Conservation (phyloP, 2,329 filamentous ascomycete genomes). For the Ophidiomyces ophidiicola region DNA sequence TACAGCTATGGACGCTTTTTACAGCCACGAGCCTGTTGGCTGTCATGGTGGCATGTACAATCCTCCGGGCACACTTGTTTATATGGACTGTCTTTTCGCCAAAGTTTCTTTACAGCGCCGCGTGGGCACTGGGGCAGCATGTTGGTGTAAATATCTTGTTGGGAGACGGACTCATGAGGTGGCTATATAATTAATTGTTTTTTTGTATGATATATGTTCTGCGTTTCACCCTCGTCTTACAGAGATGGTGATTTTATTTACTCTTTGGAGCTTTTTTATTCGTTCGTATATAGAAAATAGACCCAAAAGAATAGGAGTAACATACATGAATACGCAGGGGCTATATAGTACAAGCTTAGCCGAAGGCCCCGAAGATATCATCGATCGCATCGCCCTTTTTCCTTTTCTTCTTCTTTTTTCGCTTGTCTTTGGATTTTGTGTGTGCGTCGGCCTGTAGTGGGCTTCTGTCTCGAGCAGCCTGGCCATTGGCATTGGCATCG, state of each 20-base stretch:
- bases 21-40: conserved; percentile 51
- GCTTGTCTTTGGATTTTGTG: conserved; percentile 29
- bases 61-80: conserved; percentile 77
- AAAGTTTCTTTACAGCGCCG: conserved; percentile 86
- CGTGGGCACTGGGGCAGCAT: conserved; percentile 78
- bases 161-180: conserved; percentile 47
- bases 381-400: conserved; percentile 57
- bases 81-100: conserved; percentile 99
- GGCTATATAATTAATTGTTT: conserved; percentile 13
- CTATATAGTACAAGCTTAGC: conserved; percentile 1
- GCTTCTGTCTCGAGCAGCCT: neutral
- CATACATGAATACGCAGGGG: neutral
- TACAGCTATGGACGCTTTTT: conserved; percentile 59
- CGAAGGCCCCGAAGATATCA: conserved; percentile 46
- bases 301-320: too few species aligned
- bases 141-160: conserved; percentile 55
- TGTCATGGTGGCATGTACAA: conserved; percentile 81
- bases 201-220: neutral
- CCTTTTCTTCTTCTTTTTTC: conserved; percentile 47
- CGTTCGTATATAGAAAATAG: too few species aligned
- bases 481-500: neutral
- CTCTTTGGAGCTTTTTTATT: too few species aligned
- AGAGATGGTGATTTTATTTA: too few species aligned
- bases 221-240: too few species aligned
- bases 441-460: conserved; percentile 10